These are phyloP conservation scores for Quercus parvula DNA, from an alignment of 306 rosid genomes.

Conservation along the genomic window DNA sequence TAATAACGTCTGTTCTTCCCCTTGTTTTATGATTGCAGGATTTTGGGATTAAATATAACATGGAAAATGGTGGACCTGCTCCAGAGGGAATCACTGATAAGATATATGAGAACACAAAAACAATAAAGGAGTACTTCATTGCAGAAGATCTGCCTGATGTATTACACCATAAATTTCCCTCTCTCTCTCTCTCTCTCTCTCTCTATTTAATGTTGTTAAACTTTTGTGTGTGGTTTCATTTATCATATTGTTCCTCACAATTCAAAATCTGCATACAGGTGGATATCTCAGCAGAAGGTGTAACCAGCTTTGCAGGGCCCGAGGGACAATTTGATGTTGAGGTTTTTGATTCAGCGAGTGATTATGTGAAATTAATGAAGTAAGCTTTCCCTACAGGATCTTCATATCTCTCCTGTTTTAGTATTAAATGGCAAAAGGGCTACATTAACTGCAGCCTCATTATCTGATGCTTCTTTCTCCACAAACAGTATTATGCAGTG, in stretches of 20 bases:
- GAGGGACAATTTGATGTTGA: constrained; percentile 96
- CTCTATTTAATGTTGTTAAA: not conserved
- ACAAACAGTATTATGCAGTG: not conserved
- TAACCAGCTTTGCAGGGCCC: constrained; percentile 74
- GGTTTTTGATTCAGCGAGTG: constrained; percentile 94
- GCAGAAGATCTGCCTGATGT: constrained; percentile 87
- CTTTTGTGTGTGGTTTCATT: constrained; percentile 1
- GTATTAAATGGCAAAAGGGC: constrained; percentile 6
- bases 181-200: not conserved
- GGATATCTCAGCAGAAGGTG: constrained; percentile 59
- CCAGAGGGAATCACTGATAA: constrained; percentile 90
- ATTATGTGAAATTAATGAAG: constrained; percentile 90
- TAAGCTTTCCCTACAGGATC: constrained; percentile 37
- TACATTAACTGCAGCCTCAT: not conserved
- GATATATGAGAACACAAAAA: constrained; percentile 79
- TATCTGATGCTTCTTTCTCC: not conserved
- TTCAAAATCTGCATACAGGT: constrained; percentile 49
- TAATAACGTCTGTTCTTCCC: not conserved
- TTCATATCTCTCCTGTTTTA: constrained; percentile 9
- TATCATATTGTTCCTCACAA: constrained; percentile 21
- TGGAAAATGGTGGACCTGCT: constrained; percentile 99
- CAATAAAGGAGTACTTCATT: constrained; percentile 78
- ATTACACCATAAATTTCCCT: constrained; percentile 18
- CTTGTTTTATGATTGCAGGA: constrained; percentile 63
- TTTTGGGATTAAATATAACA: constrained; percentile 95